A percentile compares a stretch with the other conserved stretches of the same genome.
These are phyloP conservation scores for Myxozyma neglecta DNA, from an alignment of 805 yeast species.

Conservation along the genomic window DNA sequence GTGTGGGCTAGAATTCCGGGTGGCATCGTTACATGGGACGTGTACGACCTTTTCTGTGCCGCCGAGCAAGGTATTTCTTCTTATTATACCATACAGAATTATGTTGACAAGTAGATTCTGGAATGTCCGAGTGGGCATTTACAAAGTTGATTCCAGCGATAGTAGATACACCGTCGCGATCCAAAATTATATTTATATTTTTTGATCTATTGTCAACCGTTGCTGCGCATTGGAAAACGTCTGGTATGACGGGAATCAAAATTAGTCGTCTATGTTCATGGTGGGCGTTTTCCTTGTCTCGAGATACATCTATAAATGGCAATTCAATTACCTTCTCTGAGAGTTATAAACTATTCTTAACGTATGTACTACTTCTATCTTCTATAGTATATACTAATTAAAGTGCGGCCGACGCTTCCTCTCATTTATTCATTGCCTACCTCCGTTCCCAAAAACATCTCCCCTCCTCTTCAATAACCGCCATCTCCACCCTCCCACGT, in stretches of 20 bases:
- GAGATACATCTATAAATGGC: constrained; percentile 38
- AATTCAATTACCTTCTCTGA: constrained; percentile 12
- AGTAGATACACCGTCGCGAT: constrained; percentile 79
- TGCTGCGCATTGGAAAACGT: constrained; percentile 74
- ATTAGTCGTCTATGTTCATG: constrained; percentile 78
- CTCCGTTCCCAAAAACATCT: constrained; percentile 51
- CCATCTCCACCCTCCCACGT: constrained; percentile 18
- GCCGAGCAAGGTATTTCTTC: constrained; percentile 47
- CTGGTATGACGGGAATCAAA: constrained; percentile 76
- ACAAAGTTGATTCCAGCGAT: constrained; percentile 72
- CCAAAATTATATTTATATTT: constrained; percentile 84
- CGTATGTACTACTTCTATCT: background rate
- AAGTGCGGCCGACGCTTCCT: constrained; percentile 80
- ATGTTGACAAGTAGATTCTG: constrained; percentile 46
- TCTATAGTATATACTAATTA: constrained; percentile 54
- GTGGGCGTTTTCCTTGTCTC: constrained; percentile 71
- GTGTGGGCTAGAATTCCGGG: constrained; percentile 80
- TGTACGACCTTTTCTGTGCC: constrained; percentile 67
- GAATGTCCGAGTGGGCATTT: constrained; percentile 72
- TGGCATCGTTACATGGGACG: constrained; percentile 83
- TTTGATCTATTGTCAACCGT: constrained; percentile 75
- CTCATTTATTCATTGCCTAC: constrained; percentile 75
- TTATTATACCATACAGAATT: background rate
- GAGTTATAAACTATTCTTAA: constrained; percentile 13
- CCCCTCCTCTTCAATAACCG: constrained; percentile 1